Conservation (phyloP, 371 early-diverging fungal species). For the Circinella minor region DNA sequence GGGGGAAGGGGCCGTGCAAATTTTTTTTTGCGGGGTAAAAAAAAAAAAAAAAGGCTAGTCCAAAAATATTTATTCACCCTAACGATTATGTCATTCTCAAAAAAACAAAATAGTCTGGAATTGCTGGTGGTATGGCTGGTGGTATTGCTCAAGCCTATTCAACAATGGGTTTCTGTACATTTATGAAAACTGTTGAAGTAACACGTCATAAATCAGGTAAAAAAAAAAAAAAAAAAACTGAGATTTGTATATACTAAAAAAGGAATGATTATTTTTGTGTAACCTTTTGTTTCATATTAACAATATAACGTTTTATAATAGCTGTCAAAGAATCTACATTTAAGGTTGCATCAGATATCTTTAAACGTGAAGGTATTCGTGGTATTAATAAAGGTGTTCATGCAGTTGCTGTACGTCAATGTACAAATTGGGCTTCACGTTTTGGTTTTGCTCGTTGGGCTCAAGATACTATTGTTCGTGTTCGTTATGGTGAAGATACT, state of each 20-base stretch:
- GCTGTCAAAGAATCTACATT: conserved; percentile 76
- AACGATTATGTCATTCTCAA: too few relatives aligned
- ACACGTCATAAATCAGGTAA: conserved; percentile 88
- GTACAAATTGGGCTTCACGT: conserved; percentile 97
- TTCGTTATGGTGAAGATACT: conserved; percentile 49
- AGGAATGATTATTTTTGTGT: background rate
- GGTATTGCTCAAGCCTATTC: conserved; percentile 93
- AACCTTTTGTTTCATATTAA: background rate
- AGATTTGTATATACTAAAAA: background rate
- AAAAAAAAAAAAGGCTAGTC: background rate
- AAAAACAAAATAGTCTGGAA: conserved; percentile 62
- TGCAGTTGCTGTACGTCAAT: conserved; percentile 91
- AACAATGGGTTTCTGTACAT: conserved; percentile 98
- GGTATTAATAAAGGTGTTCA: conserved; percentile 96
- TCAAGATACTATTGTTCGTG: conserved; percentile 72
- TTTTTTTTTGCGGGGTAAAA: background rate
- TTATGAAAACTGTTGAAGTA: conserved; percentile 99
- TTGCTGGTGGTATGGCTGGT: conserved; percentile 92
- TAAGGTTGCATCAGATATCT: conserved; percentile 87
- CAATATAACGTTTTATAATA: conserved; percentile 5
- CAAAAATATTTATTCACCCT: too few relatives aligned
- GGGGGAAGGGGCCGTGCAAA: background rate
- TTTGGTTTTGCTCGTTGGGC: conserved; percentile 90
- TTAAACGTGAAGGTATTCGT: conserved; percentile 88
- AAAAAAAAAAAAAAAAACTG: background rate